Base-by-base conservation (phyloP, 768 basidiomycete genomes). In the Tephrocybe sp. region DNA sequence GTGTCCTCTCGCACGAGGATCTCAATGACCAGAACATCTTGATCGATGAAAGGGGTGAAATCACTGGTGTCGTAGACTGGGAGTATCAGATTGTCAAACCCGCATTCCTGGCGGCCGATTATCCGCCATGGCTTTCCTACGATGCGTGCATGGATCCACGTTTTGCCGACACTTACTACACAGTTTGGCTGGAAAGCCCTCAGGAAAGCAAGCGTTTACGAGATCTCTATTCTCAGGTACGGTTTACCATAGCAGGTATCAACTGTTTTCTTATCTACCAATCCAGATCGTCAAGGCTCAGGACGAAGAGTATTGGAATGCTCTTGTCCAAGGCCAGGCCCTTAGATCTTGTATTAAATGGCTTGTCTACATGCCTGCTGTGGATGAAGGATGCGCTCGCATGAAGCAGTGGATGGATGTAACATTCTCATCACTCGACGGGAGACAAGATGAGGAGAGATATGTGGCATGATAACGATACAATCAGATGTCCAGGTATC, bases 281-380 rank as follows among this genome's bases (percentile, higher is more conserved):
- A n/a, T n/a, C n/a, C n/a, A 54, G 53, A 50, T 54, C 8, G 44
- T 54, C 7, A 46, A 46, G 24, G 34, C 26, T 15, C 15, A 23
- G 26, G 48, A 40, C n/a, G 23, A 17, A 7, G 53, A 54, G 20
- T 54, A 45, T 33, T 45, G 36, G 28, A 33, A 36, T 20, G 47
- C 48, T 15, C 48, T 54, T 15, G 45, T 50, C 10, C 34, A 45
- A 33, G 53, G 53, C 23, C 30, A 44, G 20, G 20, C 30, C 18
- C 45, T 54, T 12, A 50, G 48, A 26, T 50, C 53, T 21, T 49
- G 37, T 41, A 34, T 33, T 2, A 33, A 24, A 15, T 54, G 53
- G 53, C 45, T 49, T 10, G n/a, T 49, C 17, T 14, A 49, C 33
- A n/a, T n/a, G n/a, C n/a, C n/a, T n/a, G n/a, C n/a, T n/a, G n/a